Conservation (phyloP, 192 early-diverging fungal species). For the Jimgerdemannia flammicorona region DNA sequence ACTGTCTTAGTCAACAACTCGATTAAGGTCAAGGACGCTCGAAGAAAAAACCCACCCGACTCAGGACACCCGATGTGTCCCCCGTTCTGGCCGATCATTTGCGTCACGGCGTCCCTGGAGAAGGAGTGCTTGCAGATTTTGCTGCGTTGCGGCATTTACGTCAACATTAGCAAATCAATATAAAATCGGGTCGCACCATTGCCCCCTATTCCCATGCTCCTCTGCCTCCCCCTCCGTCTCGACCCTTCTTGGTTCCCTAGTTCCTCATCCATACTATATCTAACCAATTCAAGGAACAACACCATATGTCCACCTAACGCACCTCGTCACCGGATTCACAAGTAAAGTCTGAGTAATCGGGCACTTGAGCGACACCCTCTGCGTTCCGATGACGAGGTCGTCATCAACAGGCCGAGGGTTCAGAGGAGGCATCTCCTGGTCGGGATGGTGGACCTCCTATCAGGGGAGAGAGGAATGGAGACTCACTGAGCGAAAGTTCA, state of each 20-base stretch:
- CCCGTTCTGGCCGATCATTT: not conserved
- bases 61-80: not conserved
- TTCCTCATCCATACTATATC: no score
- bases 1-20: not conserved
- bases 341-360: not conserved
- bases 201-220: no score
- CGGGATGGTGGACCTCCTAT: not conserved
- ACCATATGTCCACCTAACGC: no score
- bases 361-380: not conserved
- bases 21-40: no score
- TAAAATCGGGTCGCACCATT: no score
- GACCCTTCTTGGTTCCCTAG: no score
- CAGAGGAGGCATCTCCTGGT: not conserved
- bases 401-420: not conserved
- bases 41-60: not conserved
- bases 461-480: no score
- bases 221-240: no score
- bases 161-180: no score
- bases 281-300: no score
- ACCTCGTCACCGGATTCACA: constrained; percentile 2
- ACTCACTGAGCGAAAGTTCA: no score
- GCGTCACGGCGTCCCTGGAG: not conserved
- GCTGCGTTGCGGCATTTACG: not conserved
- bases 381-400: not conserved
- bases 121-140: constrained; percentile 6